Percentiles rank a stretch among this genome's conserved stretches.
Evolutionary conservation across 2,329 filamentous ascomycete genomes (phyloP).

Genomic region (Davidsoniella eucalypti): DNA sequence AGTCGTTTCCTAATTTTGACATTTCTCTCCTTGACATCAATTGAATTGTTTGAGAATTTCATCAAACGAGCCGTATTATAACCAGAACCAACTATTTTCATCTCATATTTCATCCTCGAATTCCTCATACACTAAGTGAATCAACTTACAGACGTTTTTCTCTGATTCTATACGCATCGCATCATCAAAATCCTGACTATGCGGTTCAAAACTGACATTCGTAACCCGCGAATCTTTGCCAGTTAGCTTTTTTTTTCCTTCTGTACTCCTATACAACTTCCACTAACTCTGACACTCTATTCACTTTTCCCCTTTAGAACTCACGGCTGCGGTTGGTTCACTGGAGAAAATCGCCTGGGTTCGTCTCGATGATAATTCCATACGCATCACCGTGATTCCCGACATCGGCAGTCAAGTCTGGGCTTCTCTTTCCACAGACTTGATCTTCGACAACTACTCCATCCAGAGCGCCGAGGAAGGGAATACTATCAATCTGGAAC

Average conservation of each 20-base stretch:
- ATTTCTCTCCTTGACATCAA: too few relatives aligned
- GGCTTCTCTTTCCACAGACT: conserved; percentile 58
- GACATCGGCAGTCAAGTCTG: conserved; percentile 93
- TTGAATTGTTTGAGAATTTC: too few relatives aligned
- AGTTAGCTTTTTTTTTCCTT: conserved; percentile 26
- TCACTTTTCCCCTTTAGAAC: conserved; percentile 27
- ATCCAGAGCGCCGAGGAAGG: conserved; percentile 67
- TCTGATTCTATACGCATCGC: too few relatives aligned
- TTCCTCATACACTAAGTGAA: too few relatives aligned
- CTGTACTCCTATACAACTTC: not conserved
- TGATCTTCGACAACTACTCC: conserved; percentile 73
- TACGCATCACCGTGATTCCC: conserved; percentile 90
- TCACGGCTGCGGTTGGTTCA: conserved; percentile 45
- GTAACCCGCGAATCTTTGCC: conserved; percentile 49
- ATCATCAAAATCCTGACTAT: conserved; percentile 26
- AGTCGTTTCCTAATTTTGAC: too few relatives aligned
- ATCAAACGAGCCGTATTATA: too few relatives aligned
- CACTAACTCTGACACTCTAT: not conserved
- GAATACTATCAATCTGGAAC: conserved; percentile 92
- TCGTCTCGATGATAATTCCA: conserved; percentile 68
- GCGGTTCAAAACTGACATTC: conserved; percentile 50
- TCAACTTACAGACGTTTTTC: too few relatives aligned
- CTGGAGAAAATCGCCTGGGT: conserved; percentile 80
- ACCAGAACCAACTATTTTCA: too few relatives aligned
- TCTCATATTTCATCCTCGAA: too few relatives aligned